phyloP scores from a whole-genome alignment of 345 rosid species.

The Rhizophora mangle region DNA sequence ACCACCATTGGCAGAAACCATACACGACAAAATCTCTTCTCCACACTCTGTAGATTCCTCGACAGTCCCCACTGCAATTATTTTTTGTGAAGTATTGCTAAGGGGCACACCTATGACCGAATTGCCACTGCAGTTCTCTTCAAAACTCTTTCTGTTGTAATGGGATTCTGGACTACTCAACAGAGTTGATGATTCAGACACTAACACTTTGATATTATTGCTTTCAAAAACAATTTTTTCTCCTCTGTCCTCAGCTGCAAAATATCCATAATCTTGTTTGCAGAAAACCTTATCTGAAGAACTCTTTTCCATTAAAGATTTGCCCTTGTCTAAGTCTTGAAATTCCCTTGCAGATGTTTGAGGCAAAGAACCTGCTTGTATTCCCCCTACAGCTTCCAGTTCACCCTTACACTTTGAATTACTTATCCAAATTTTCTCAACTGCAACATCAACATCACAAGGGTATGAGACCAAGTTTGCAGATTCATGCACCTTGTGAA shows the following conservation, averaged over 20 bases:
- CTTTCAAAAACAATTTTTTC: conserved; percentile 1
- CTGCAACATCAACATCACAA: conserved; percentile 5
- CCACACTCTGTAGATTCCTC: background rate
- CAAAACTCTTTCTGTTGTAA: conserved; percentile 8
- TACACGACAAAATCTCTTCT: background rate
- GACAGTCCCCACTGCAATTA: background rate
- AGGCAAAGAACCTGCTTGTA: conserved; percentile 7
- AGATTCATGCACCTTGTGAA: background rate
- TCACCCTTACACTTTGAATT: conserved; percentile 9
- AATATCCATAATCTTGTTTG: conserved; percentile 3
- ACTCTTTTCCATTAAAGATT: background rate
- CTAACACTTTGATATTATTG: conserved; percentile 1
- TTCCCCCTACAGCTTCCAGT: background rate
- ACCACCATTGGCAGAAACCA: background rate
- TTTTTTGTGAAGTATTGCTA: background rate
- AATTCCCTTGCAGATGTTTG: conserved; percentile 8
- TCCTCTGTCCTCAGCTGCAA: background rate
- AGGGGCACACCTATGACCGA: background rate
- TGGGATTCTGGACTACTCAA: conserved; percentile 1
- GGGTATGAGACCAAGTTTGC: background rate
- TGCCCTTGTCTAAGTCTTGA: conserved; percentile 3
- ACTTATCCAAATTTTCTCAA: background rate
- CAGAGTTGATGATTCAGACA: conserved; percentile 8
- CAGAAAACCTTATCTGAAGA: conserved; percentile 2
- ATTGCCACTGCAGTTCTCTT: conserved; percentile 4